Conservation (phyloP, 208 protist species). For the Trypanosoma mega region DNA sequence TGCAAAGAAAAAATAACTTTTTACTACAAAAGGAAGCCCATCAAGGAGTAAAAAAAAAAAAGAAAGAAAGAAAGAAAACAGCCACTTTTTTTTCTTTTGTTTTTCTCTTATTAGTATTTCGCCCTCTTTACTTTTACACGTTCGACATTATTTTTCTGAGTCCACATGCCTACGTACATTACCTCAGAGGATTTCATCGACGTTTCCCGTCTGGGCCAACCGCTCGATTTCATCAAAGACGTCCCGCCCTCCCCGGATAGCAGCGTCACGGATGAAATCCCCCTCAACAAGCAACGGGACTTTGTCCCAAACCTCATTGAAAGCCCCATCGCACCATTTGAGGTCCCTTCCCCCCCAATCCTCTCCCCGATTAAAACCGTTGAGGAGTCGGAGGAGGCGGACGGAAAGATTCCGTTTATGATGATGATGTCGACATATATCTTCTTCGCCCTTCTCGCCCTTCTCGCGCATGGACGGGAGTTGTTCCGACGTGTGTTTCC, state of each 20-base stretch:
- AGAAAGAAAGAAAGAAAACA: neutral
- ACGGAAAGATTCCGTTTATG: conserved; percentile 29
- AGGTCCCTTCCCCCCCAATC: no score
- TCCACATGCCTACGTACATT: conserved; percentile 22
- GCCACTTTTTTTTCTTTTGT: neutral
- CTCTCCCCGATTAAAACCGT: neutral
- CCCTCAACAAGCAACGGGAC: no score
- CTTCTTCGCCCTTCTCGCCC: conserved; percentile 45
- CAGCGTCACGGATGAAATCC: no score
- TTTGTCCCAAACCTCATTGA: no score
- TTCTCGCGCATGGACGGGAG: conserved; percentile 59
- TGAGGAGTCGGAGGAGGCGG: neutral
- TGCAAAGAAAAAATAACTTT: conserved; percentile 1
- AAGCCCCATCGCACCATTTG: no score
- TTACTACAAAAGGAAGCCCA: neutral
- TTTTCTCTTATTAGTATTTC: no score
- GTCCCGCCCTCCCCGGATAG: no score
- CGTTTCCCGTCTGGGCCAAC: neutral
- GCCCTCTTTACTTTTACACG: no score
- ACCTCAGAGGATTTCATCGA: conserved; percentile 13
- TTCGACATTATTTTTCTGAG: no score
- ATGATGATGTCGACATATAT: conserved; percentile 56
- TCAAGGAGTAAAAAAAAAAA: no score
- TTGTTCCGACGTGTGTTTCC: conserved; percentile 53
- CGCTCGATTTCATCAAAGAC: neutral